Base-by-base conservation (phyloP, 345 rosid genomes). In the Combretum micranthum region DNA sequence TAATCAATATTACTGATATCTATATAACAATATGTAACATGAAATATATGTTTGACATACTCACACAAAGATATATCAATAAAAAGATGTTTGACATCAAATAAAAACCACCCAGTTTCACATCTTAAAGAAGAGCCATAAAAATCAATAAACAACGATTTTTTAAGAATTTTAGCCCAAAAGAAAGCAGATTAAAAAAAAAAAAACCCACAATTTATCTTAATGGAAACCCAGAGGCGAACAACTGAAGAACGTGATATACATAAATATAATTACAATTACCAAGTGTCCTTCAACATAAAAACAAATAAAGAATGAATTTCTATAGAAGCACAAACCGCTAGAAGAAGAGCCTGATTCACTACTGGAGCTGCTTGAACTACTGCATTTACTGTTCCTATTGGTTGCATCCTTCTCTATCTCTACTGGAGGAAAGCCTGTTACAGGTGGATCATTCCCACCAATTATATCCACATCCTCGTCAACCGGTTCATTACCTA, bases 401-500 rank as follows among this genome's bases (percentile, higher is more conserved):
- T 69, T 66, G 17, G 64, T 74, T 53, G 63, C 78, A 63, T 80
- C 90, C 74, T 72, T 79, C 72, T 81, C 92, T 66, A 81, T 75
- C 69, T 77, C 81, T 39, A 74, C 78, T 23, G 80, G 68, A 63
- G 82, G 83, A 50, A 69, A 71, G 69, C 78, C 64, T 49, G 82
- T 75, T 60, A 72, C 64, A 44, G 84, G 79, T 50, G 75, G 76
- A 55, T 84, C 88, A 64, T 81, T 81, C 48, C 90, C 92, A 43
- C 97, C 93, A 62, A 86, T 82, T 68, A 88, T 74, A 72, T 88
- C 96, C 57, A 86, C 66, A 69, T 84, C 95, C 74, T 86, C 93
- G 42, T 83, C 90, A 55, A 69, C 69, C 13, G 64, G 67, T 55
- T 75, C 80, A 77, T 77, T 75, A 67, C 87, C 96, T 88, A 70